Percentiles rank a stretch among this genome's conserved stretches.
phyloP scores from a whole-genome alignment of 805 yeast genomes.

The Clavispora phyllophila region DNA sequence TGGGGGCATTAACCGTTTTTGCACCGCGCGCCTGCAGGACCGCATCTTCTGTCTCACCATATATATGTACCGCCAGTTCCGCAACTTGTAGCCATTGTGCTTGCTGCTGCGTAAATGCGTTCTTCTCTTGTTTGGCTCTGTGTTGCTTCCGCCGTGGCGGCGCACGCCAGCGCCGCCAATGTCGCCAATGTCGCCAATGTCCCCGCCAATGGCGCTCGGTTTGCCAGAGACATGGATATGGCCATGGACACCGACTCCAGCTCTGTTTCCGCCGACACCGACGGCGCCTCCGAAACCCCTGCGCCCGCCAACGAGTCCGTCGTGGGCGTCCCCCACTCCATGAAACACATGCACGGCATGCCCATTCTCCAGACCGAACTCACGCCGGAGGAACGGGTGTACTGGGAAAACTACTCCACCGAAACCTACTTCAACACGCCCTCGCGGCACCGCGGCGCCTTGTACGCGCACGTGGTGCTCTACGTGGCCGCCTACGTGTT shows the following conservation, averaged over 20 bases:
- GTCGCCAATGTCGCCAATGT: neutral
- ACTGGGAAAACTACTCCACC: constrained; percentile 76
- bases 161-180: neutral
- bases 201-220: neutral
- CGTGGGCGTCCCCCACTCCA: constrained; percentile 31
- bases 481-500: constrained; percentile 43
- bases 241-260: neutral
- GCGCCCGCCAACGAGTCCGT: neutral
- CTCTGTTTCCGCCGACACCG: neutral
- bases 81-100: neutral
- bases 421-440: constrained; percentile 64
- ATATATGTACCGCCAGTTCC: neutral
- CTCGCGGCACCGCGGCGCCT: constrained; percentile 43
- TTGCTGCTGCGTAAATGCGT: neutral
- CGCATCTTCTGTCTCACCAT: neutral
- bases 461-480: constrained; percentile 51
- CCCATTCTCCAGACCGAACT: constrained; percentile 68
- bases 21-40: neutral
- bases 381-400: constrained; percentile 64
- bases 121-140: neutral
- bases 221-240: neutral
- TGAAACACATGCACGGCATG: constrained; percentile 55
- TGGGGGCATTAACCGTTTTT: neutral
- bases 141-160: neutral
- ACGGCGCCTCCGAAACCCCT: too few species aligned